Percentiles rank a stretch among this genome's conserved stretches.
Evolutionary conservation across 768 basidiomycete species (phyloP).

Genomic region (Mycena chlorophos): DNA sequence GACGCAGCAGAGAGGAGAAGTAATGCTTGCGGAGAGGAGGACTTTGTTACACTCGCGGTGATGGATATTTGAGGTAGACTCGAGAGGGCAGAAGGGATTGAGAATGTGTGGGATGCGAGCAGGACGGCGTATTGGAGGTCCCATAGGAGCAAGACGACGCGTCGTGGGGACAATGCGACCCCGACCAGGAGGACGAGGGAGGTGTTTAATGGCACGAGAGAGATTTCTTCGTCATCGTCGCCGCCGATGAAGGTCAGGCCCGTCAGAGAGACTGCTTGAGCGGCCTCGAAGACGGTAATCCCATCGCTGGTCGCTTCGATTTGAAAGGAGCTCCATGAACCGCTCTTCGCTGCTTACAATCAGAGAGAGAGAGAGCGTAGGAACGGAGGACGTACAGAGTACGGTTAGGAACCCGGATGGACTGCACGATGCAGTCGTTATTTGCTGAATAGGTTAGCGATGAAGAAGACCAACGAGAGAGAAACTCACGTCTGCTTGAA

Average conservation of each 20-base stretch:
- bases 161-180: conserved; percentile 36
- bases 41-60: conserved; percentile 31
- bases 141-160: conserved; percentile 62
- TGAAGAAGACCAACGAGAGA: neutral
- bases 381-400: conserved; percentile 41
- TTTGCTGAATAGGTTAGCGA: conserved; percentile 31
- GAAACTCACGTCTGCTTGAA: conserved; percentile 33
- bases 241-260: conserved; percentile 24
- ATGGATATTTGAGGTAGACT: conserved; percentile 31
- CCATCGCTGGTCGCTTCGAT: conserved; percentile 26
- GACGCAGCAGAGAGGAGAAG: conserved; percentile 47
- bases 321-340: conserved; percentile 33
- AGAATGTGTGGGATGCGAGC: conserved; percentile 51
- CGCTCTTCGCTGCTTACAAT: conserved; percentile 8
- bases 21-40: conserved; percentile 49
- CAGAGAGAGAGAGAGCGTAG: neutral
- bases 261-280: conserved; percentile 30
- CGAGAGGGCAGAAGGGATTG: conserved; percentile 48
- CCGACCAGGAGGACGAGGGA: conserved; percentile 60
- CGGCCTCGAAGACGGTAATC: conserved; percentile 25
- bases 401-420: conserved; percentile 49
- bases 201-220: conserved; percentile 52
- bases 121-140: conserved; percentile 69
- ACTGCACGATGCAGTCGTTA: conserved; percentile 45
- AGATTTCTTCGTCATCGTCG: conserved; percentile 23